Evolutionary conservation across 257 asterid genomes (phyloP), one percentile per base, ranked within the genome.

Genomic region (Euphrasia confusa): DNA sequence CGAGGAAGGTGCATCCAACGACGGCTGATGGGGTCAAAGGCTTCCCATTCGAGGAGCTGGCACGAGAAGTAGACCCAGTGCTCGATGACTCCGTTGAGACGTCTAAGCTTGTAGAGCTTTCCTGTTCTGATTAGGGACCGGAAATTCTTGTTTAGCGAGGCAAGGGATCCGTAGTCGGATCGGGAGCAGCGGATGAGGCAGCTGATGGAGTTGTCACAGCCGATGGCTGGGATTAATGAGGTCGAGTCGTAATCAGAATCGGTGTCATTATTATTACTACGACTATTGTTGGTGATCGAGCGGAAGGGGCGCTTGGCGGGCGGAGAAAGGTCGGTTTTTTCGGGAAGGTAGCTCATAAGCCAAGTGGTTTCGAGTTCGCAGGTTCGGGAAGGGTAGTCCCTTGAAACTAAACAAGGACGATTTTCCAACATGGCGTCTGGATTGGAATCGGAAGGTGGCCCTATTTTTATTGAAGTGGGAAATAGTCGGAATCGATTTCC

Each of bases 31-130:
- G 99, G 99, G 75, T 93, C 99, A 58, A 93, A 93, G 1, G 95
- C 97, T 21, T 85, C 97, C 99, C 99, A 93, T 64, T 87, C 97
- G n/a, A 80, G 94, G 66, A 83, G 71, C 68, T 85, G 94, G 87
- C 99, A 83, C 0, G 99, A 89, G 66, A 93, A 87, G 63, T 89
- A 93, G 64, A 93, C 94, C 99, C 99, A 93, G 73, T 89, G 95
- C 80, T 93, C 99, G 10, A 93, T 72, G 4, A 93, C 75, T 10
- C 83, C 84, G 10, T 59, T 60, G 42, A 64, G 61, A 54, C 96
- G 79, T 80, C 99, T 83, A 71, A 83, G 50, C 56, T 68, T 74
- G 47, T 89, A 93, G 12, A 93, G 81, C 68, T 85, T 90, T 4
- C 96, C 99, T 7, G 74, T 78, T 65, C 85, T 71, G 63, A 93